phyloP scores from a whole-genome alignment of 148 eudicot genomes.

The Hydrangea macrophylla region DNA sequence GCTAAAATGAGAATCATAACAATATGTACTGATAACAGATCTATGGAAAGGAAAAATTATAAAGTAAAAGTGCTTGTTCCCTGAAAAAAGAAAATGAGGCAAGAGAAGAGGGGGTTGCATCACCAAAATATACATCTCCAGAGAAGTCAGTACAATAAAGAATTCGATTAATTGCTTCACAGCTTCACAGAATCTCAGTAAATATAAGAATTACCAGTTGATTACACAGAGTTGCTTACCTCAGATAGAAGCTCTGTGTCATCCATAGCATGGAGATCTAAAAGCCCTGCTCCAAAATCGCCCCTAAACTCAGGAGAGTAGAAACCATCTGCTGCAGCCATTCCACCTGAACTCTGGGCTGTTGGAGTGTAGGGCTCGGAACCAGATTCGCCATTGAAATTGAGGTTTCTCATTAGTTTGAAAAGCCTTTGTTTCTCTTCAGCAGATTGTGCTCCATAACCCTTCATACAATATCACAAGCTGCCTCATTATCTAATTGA shows the following conservation, averaged over 20 bases:
- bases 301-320: constrained; percentile 87
- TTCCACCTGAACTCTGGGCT: constrained; percentile 55
- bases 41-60: no score
- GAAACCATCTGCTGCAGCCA: constrained; percentile 56
- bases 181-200: no score
- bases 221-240: constrained; percentile 29
- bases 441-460: constrained; percentile 94
- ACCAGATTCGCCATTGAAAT: constrained; percentile 83
- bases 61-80: no score
- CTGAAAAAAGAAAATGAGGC: no score
- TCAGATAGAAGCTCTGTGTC: constrained; percentile 97
- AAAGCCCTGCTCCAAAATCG: constrained; percentile 98
- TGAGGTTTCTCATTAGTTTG: constrained; percentile 91
- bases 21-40: no score
- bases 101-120: no score
- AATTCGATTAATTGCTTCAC: no score
- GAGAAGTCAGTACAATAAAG: no score
- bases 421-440: constrained; percentile 97
- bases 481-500: constrained; percentile 2
- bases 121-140: no score
- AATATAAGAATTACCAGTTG: background rate
- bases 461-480: constrained; percentile 42
- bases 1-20: no score
- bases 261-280: constrained; percentile 98
- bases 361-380: constrained; percentile 84